Base-by-base conservation (phyloP, 345 rosid genomes). In the Firmiana major region DNA sequence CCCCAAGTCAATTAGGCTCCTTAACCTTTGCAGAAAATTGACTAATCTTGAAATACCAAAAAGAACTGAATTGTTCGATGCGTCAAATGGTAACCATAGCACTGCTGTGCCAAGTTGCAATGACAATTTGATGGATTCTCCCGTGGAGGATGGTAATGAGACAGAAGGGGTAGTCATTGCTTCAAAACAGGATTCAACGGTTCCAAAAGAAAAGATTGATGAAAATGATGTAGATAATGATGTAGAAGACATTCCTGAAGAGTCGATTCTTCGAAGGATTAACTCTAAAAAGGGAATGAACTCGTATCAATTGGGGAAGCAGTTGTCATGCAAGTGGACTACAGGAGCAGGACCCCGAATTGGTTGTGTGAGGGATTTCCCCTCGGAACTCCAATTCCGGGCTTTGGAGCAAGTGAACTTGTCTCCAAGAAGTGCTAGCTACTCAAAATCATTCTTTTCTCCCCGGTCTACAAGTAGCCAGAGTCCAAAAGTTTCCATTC, bases 261-360 rank as follows among this genome's bases (percentile, higher is more conserved):
- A 89, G 77, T 83, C 79, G 43, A 89, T 89, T 16, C 84, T 88
- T 8, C 81, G 85, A 76, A 87, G 91, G 89, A 87, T 86, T 36
- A 88, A 88, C 76, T 94, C 95, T 6, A 90, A 77, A 70, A 87
- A 83, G 77, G 88, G 80, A 85, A 81, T 63, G 22, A 84, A 82
- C 57, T 90, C 99, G 2, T 91, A 82, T 82, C 99, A 96, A 74
- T 74, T 92, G 62, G 99, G 98, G 65, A 91, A 80, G 85, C 97
- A 92, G 80, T 70, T 94, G 70, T 91, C 97, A 31, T 86, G 93
- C 86, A 91, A 80, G 75, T 92, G 99, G 99, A 93, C 97, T 43
- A 89, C 98, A 17, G 99, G 99, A 66, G 99, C 97, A 42, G 99
- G 99, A 71, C 98, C 99, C 10, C 88, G 97, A 34, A 93, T 93